Conservation (phyloP, 352 stramenopile species). For the Phytophthora foliorum region DNA sequence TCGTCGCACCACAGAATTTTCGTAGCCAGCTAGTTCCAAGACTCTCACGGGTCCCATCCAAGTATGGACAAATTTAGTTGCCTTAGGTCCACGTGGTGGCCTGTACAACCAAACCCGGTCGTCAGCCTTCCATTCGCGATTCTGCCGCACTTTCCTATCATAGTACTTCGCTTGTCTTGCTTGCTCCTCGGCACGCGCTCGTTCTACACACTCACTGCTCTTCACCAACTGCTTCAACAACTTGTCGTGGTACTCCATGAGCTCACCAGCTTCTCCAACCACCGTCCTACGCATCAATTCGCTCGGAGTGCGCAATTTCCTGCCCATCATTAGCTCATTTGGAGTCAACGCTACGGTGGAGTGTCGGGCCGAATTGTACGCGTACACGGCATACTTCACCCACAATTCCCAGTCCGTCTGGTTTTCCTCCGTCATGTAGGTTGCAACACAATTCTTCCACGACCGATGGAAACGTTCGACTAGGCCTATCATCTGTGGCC, state of each 20-base stretch:
- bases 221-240: neutral
- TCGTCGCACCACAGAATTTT: neutral
- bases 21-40: neutral
- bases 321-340: constrained; percentile 10
- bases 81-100: neutral
- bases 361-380: neutral
- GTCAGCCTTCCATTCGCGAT: neutral
- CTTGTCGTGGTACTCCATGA: neutral
- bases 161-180: neutral
- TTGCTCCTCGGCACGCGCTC: neutral
- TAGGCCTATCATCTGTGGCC: neutral
- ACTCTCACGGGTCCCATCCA: constrained; percentile 7
- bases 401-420: neutral
- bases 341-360: neutral
- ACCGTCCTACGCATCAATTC: neutral
- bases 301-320: neutral
- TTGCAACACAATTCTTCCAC: neutral
- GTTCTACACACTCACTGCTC: neutral
- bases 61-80: neutral
- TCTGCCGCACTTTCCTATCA: neutral
- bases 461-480: neutral
- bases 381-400: neutral
- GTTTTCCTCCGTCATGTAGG: neutral
- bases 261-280: neutral
- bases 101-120: constrained; percentile 4